Conservation (phyloP, 176 grass and related monocot genomes). For the Triticum dicoccoides region DNA sequence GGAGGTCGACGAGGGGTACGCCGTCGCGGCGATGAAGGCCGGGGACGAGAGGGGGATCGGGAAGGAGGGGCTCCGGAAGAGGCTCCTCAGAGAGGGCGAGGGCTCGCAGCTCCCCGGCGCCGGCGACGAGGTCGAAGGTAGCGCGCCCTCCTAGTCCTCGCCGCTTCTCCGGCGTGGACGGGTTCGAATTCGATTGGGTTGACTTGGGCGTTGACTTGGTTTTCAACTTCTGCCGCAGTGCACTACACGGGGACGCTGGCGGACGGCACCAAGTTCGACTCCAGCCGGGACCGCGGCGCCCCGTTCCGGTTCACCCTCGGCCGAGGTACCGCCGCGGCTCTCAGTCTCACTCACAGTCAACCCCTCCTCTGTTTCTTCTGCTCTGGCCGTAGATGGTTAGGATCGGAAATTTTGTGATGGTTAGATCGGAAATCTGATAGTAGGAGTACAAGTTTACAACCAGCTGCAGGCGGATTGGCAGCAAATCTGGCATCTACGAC, state of each 20-base stretch:
- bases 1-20: slow-evolving; percentile 17
- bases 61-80: slow-evolving; percentile 73
- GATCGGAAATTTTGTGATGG: neutral
- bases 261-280: slow-evolving; percentile 85
- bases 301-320: slow-evolving; percentile 78
- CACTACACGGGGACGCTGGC: slow-evolving; percentile 81
- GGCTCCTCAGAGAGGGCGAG: slow-evolving; percentile 65
- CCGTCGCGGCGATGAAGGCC: slow-evolving; percentile 33
- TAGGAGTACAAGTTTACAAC: neutral
- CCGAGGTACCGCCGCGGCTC: slow-evolving; percentile 37
- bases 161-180: neutral
- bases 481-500: neutral
- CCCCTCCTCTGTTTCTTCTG: too few species aligned
- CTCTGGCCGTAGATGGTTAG: too few species aligned
- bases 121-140: slow-evolving; percentile 85
- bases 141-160: neutral
- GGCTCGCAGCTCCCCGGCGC: slow-evolving; percentile 41
- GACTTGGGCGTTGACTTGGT: slow-evolving; percentile 1
- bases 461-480: neutral
- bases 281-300: slow-evolving; percentile 64
- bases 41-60: slow-evolving; percentile 73
- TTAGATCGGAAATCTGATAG: too few species aligned
- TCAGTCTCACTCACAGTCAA: neutral
- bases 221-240: slow-evolving; percentile 30
- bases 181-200: neutral